These are phyloP conservation scores for Coelastrella sp. DNA, from an alignment of 139 green algal species.

Conservation along the genomic window DNA sequence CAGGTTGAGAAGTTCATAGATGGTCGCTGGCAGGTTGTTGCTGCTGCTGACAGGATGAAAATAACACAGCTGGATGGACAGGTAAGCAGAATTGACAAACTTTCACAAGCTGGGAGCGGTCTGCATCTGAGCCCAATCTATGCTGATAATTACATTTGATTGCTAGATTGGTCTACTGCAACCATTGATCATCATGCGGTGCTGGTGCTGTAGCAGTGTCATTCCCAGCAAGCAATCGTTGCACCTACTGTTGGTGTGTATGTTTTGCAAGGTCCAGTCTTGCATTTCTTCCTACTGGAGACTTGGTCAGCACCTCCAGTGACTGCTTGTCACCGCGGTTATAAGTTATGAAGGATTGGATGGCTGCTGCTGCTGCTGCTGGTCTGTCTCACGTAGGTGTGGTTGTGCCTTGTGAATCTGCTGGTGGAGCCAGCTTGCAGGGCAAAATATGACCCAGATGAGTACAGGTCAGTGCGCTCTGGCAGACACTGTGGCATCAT, in stretches of 20 bases:
- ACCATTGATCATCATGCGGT: background rate
- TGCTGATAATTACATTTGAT: too few relatives aligned
- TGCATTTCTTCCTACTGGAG: background rate
- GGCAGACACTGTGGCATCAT: background rate
- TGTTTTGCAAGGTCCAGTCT: background rate
- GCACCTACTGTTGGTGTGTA: too few relatives aligned
- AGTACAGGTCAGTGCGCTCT: conserved; percentile 52
- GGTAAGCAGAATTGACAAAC: conserved; percentile 50
- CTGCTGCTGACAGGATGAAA: conserved; percentile 72
- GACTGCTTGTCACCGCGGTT: background rate
- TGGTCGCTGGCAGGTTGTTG: conserved; percentile 69
- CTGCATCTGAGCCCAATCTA: too few relatives aligned
- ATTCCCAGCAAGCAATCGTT: too few relatives aligned
- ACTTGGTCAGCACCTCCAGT: background rate
- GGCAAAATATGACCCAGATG: conserved; percentile 76
- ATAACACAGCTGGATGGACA: conserved; percentile 80
- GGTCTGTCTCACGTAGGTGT: conserved; percentile 71
- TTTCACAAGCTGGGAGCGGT: background rate
- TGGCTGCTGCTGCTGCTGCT: background rate
- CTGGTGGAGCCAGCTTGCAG: conserved; percentile 77
- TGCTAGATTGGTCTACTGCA: too few relatives aligned
- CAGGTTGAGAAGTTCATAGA: conserved; percentile 68
- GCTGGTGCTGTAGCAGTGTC: too few relatives aligned
- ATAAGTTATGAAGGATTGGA: background rate
- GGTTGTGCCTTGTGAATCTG: conserved; percentile 90